Evolutionary conservation across 1,139 yeast genomes (phyloP).

Genomic region (Komagataea norvegica): DNA sequence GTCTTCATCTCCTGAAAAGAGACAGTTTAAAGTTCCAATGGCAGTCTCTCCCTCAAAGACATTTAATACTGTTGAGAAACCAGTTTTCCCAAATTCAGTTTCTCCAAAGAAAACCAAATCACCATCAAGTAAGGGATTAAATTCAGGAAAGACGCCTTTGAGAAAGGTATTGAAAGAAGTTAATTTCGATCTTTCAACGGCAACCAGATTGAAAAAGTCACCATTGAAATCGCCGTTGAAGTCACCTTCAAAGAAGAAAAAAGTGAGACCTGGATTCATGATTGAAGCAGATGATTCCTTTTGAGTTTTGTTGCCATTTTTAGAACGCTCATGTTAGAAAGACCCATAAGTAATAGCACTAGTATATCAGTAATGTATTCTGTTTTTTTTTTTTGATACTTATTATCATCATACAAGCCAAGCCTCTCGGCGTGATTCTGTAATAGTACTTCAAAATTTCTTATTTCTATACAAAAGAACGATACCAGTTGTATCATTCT

Average conservation of each 20-base stretch:
- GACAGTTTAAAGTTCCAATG: slow-evolving; percentile 1
- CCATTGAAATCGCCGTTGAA: slow-evolving; percentile 2
- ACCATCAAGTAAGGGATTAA: slow-evolving; percentile 4
- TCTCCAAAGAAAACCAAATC: slow-evolving; percentile 8
- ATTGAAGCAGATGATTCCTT: slow-evolving; percentile 2
- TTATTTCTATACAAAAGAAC: too few species aligned
- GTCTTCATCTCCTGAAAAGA: slow-evolving; percentile 6
- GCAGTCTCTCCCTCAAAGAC: slow-evolving; percentile 14
- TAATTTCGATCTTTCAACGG: slow-evolving; percentile 11
- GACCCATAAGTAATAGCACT: too few species aligned
- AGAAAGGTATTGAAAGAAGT: slow-evolving; percentile 15
- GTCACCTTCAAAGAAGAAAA: slow-evolving; percentile 15
- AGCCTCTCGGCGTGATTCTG: too few species aligned
- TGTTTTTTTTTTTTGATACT: too few species aligned
- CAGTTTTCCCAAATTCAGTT: slow-evolving; percentile 9
- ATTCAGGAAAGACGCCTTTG: slow-evolving; percentile 12
- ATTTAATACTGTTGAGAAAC: slow-evolving; percentile 14
- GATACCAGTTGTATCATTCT: too few species aligned
- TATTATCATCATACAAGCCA: too few species aligned
- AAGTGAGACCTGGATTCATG: slow-evolving; percentile 8
- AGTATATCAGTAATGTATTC: too few species aligned
- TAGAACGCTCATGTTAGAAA: too few species aligned
- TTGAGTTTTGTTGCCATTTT: too few species aligned
- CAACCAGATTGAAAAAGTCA: slow-evolving; percentile 9
- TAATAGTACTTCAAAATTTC: too few species aligned